Evolutionary conservation across 257 asterid species (phyloP).

Genomic region (Avicennia marina): DNA sequence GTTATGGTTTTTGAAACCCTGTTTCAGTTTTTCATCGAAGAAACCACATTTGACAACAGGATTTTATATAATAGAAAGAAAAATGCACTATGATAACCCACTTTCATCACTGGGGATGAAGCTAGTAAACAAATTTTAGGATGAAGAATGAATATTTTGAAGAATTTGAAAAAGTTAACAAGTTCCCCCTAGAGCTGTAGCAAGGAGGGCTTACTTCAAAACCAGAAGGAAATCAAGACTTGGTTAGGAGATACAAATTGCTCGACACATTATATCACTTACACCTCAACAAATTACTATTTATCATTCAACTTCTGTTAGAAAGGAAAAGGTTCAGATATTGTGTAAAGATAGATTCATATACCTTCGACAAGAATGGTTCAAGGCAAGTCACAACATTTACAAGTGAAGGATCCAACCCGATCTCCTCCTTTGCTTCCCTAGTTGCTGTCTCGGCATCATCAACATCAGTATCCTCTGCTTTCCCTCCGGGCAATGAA

Average conservation of each 20-base stretch:
- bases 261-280: too few species aligned
- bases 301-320: background rate
- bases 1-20: too few species aligned
- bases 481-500: slow-evolving; percentile 92
- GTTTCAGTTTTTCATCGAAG: too few species aligned
- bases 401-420: slow-evolving; percentile 77
- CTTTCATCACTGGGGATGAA: background rate
- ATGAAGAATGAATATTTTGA: background rate
- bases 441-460: slow-evolving; percentile 85
- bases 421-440: slow-evolving; percentile 96
- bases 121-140: background rate
- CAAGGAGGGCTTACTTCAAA: too few species aligned
- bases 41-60: too few species aligned
- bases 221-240: too few species aligned
- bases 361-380: slow-evolving; percentile 93
- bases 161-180: background rate
- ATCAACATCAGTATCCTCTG: slow-evolving; percentile 69
- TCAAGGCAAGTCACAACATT: slow-evolving; percentile 80
- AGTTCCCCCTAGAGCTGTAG: background rate
- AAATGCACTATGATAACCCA: too few species aligned
- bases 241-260: too few species aligned
- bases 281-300: background rate
- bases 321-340: background rate
- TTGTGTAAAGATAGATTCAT: background rate
- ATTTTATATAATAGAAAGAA: too few species aligned